Percentiles rank a stretch among this genome's conserved stretches.
These are phyloP conservation scores for Prunus campanulata DNA, from an alignment of 306 rosid genomes.

Conservation along the genomic window DNA sequence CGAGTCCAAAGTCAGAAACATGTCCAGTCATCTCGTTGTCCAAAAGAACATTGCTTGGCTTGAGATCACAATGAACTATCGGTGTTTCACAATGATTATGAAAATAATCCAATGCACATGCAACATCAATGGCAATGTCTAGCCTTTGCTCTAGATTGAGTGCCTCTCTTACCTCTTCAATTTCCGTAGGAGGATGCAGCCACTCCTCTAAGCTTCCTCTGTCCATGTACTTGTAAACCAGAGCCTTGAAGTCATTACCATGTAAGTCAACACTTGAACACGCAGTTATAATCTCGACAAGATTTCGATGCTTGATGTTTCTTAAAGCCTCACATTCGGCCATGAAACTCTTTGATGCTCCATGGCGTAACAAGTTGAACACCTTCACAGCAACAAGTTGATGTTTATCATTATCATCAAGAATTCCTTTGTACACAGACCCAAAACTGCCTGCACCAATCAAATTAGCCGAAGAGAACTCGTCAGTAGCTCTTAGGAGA, in stretches of 20 bases:
- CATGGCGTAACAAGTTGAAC: not conserved
- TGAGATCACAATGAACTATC: not conserved
- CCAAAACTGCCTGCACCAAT: not conserved
- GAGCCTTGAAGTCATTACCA: not conserved
- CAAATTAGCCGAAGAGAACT: not conserved
- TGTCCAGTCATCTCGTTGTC: not conserved
- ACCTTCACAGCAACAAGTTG: not conserved
- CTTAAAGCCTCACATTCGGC: not conserved
- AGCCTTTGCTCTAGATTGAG: not conserved
- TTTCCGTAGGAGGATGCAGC: not conserved
- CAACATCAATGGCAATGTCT: not conserved
- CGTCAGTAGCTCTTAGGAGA: not conserved
- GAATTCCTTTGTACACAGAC: not conserved
- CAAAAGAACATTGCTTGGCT: conserved; percentile 4
- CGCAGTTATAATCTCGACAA: not conserved
- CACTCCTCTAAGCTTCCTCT: not conserved
- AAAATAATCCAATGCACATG: not conserved
- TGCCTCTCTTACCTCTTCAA: not conserved
- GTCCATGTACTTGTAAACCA: not conserved
- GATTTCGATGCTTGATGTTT: not conserved
- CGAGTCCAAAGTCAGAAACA: not conserved
- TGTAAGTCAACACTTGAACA: not conserved
- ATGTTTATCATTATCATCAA: not conserved
- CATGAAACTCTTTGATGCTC: not conserved
- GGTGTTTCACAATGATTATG: not conserved